Base-by-base conservation (phyloP, 208 protist species). In the Tritrichomonas musculus region DNA sequence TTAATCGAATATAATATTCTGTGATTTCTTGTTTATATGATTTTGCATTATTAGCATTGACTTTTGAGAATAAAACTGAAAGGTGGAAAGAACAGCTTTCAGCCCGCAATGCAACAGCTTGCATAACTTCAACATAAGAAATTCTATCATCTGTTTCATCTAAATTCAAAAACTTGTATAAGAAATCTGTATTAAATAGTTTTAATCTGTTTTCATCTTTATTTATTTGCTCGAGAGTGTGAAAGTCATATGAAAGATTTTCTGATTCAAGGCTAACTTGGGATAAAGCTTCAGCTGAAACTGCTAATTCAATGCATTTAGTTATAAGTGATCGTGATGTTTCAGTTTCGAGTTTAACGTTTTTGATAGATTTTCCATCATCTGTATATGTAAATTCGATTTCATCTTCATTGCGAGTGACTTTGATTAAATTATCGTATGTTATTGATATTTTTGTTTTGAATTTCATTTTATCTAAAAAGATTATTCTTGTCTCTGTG, bases 81-180 rank as follows among this genome's bases (percentile, higher is more conserved):
- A 88, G 22, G n/a, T 88, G 77, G n/a, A 25, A 88, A 44, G 77
- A 25, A 49, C 77, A 88, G 30, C 77, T 88, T 20, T 88, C 77
- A 39, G 77, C 77, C 33, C 77, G 77, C 27, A 88, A 57, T 53
- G 44, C 14, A 57, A 88, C 27, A 33, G 77, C 77, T 0, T 88
- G 77, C 77, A 88, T 88, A 4, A 88, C 33, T 44, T 88, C 47
- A 50, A 49, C 41, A 36, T 88, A 53, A 27, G 77, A 44, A 53
- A 88, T 53, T 44, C 47, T 20, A 44, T 25, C 27, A 20, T 53
- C 47, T 53, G 77, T 88, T 50, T 88, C 77, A 60, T 88, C 77
- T 22, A 20, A 1, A 33, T 44, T 88, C 1, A 88, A n/a, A 49
- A 88, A 88, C 4, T 88, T 57, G 17, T 47, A 88, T 17, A 88